Percentiles rank a stretch among this genome's conserved stretches.
phyloP scores from a whole-genome alignment of 2,329 filamentous ascomycete genomes.

The Gnomoniopsis sp. region DNA sequence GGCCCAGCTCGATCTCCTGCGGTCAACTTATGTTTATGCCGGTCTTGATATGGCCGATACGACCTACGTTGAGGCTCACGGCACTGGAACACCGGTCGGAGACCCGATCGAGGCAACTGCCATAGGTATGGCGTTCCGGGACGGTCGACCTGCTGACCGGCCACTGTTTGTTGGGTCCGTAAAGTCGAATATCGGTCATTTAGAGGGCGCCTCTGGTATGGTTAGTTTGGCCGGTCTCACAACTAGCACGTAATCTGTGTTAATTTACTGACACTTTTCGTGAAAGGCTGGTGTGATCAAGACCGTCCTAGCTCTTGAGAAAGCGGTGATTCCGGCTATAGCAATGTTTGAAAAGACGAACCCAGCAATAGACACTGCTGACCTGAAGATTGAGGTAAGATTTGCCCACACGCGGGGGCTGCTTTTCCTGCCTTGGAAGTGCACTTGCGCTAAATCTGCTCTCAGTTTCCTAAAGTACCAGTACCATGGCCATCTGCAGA shows the following conservation, averaged over 20 bases:
- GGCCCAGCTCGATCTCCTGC: constrained; percentile 36
- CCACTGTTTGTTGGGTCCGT: constrained; percentile 2
- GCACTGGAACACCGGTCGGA: constrained; percentile 16
- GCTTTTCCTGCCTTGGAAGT: no score
- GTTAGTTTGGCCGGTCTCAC: no score
- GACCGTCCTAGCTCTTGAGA: constrained; percentile 16
- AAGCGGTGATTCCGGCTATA: constrained; percentile 18
- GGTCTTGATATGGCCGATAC: constrained; percentile 42
- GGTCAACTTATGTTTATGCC: constrained; percentile 39
- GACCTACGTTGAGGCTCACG: constrained; percentile 11
- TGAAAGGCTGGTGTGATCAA: constrained; percentile 21
- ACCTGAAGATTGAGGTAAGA: background rate
- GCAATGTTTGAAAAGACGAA: constrained; percentile 14
- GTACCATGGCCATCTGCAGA: background rate
- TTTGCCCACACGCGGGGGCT: no score
- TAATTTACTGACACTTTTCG: no score
- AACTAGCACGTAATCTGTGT: no score
- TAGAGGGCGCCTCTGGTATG: constrained; percentile 18
- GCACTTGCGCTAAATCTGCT: no score
- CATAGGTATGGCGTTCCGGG: constrained; percentile 32
- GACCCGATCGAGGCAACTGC: constrained; percentile 47
- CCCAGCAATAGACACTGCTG: background rate
- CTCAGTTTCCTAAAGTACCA: background rate
- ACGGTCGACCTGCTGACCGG: background rate
- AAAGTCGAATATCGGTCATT: constrained; percentile 5